Conservation (phyloP, 2,329 filamentous ascomycete genomes). For the Botrytis paeoniae region DNA sequence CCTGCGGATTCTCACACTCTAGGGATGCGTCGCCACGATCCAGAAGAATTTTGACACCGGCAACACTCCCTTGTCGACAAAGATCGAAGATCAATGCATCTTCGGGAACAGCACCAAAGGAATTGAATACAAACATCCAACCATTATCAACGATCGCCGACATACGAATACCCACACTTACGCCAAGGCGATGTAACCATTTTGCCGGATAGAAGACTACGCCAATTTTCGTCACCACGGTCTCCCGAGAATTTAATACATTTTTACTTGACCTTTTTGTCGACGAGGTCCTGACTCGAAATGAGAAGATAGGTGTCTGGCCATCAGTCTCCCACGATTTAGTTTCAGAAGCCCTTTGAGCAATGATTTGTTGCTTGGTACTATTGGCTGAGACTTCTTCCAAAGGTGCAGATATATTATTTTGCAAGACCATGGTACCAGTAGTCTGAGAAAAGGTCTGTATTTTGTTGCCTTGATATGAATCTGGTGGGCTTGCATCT, state of each 20-base stretch:
- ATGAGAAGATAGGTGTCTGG: background rate
- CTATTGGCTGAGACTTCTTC: background rate
- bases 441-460: background rate
- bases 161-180: background rate
- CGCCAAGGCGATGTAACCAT: background rate
- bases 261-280: background rate
- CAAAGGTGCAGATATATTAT: background rate
- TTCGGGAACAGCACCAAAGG: background rate
- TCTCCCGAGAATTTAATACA: background rate
- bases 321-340: background rate
- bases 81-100: slow-evolving; percentile 11
- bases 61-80: slow-evolving; percentile 6
- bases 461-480: background rate
- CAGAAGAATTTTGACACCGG: slow-evolving; percentile 13
- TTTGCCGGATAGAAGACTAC: background rate
- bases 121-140: background rate
- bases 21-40: slow-evolving; percentile 3
- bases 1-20: background rate
- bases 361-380: background rate
- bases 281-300: background rate
- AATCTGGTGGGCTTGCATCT: background rate
- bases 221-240: background rate
- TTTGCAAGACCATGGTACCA: too few species aligned
- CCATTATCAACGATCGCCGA: background rate
- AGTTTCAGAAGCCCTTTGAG: background rate